Percentiles rank a stretch among this genome's conserved stretches.
These are phyloP conservation scores for Alternaria sp. DNA, from an alignment of 2,329 filamentous ascomycete species.

Conservation along the genomic window DNA sequence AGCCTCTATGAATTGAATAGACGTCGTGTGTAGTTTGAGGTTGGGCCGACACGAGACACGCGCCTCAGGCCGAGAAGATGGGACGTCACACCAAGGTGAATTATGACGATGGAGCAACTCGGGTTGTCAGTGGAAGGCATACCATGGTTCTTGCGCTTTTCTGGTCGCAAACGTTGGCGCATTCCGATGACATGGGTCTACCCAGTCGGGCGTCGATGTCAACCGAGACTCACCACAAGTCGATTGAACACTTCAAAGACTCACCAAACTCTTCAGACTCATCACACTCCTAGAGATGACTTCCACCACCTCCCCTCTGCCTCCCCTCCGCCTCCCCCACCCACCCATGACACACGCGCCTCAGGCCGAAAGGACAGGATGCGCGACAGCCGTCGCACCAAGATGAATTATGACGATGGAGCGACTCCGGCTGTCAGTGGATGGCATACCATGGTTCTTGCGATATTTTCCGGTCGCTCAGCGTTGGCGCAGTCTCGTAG, in stretches of 20 bases:
- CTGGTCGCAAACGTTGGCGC: slow-evolving; percentile 11
- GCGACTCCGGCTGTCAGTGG: slow-evolving; percentile 4
- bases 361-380: neutral
- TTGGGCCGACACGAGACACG: neutral
- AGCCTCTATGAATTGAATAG: neutral
- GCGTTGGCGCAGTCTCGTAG: slow-evolving; percentile 8
- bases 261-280: too few species aligned
- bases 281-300: too few species aligned
- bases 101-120: slow-evolving; percentile 3
- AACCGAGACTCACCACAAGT: too few species aligned
- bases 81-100: slow-evolving; percentile 10
- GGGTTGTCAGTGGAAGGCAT: slow-evolving; percentile 4
- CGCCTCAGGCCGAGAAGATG: neutral
- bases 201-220: neutral
- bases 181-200: slow-evolving; percentile 13
- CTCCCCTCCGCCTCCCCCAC: too few species aligned
- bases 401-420: slow-evolving; percentile 4
- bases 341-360: neutral
- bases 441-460: slow-evolving; percentile 10
- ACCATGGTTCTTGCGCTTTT: slow-evolving; percentile 18
- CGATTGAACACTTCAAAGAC: too few species aligned
- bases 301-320: too few species aligned
- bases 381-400: slow-evolving; percentile 10
- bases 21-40: neutral
- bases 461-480: slow-evolving; percentile 18